Evolutionary conservation across 345 rosid species (phyloP).

Genomic region (Eucalyptus sp.): DNA sequence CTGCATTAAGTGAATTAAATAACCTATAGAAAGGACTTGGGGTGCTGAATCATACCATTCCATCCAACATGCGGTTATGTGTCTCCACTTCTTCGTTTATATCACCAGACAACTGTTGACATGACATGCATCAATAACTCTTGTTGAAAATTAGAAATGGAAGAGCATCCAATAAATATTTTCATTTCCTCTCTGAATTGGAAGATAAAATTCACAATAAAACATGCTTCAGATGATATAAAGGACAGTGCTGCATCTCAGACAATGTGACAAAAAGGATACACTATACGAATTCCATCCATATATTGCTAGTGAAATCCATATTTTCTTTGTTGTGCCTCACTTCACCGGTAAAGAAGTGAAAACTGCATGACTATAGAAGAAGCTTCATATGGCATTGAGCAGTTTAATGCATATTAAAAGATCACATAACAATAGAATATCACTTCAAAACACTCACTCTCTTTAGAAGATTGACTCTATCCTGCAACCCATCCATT

Average conservation of each 20-base stretch:
- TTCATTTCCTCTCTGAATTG: neutral
- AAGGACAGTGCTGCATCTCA: neutral
- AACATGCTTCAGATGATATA: neutral
- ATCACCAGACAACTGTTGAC: conserved; percentile 72
- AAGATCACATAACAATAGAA: neutral
- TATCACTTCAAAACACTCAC: conserved; percentile 27
- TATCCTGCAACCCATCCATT: conserved; percentile 87
- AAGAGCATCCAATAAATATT: neutral
- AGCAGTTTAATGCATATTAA: neutral
- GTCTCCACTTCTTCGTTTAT: conserved; percentile 80
- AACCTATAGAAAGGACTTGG: neutral
- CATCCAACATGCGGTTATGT: conserved; percentile 78
- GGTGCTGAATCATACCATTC: conserved; percentile 46
- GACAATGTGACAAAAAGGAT: neutral
- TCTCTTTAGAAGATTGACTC: conserved; percentile 76
- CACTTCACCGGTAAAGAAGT: neutral
- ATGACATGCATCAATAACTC: neutral
- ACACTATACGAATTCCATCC: neutral
- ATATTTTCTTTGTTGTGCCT: neutral
- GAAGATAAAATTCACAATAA: neutral
- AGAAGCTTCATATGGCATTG: neutral
- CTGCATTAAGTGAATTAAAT: neutral
- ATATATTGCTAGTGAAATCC: neutral
- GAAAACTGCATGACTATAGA: neutral
- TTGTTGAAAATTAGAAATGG: neutral